These are phyloP conservation scores for Rickenella mellea DNA, from an alignment of 768 basidiomycete genomes.

Conservation along the genomic window DNA sequence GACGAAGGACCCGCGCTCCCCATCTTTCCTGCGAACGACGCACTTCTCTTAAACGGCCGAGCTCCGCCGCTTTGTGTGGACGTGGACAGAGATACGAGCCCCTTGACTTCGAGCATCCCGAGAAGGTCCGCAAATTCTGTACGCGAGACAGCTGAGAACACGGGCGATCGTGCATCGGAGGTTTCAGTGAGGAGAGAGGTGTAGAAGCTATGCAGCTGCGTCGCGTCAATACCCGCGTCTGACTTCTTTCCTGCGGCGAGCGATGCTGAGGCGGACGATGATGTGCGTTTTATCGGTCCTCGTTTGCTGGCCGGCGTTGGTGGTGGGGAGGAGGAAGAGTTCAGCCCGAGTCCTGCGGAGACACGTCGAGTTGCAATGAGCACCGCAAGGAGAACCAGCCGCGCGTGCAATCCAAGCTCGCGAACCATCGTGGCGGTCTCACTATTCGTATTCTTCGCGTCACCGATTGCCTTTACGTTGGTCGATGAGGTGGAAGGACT, in stretches of 20 bases:
- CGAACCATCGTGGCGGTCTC: conserved; percentile 60
- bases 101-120: conserved; percentile 64
- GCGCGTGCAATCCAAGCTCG: conserved; percentile 64
- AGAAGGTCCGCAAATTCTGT: conserved; percentile 71
- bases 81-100: conserved; percentile 42
- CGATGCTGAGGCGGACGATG: conserved; percentile 21
- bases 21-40: background rate
- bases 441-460: conserved; percentile 29
- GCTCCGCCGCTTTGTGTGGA: conserved; percentile 25
- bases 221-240: conserved; percentile 40
- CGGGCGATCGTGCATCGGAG: conserved; percentile 37
- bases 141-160: conserved; percentile 58
- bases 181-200: conserved; percentile 38
- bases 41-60: conserved; percentile 5
- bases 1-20: background rate
- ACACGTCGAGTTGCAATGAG: conserved; percentile 56
- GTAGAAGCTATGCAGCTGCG: conserved; percentile 60
- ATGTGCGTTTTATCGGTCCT: conserved; percentile 45
- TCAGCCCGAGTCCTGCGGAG: conserved; percentile 46
- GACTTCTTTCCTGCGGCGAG: conserved; percentile 11
- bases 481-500: conserved; percentile 27
- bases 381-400: conserved; percentile 56
- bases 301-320: conserved; percentile 22
- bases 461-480: conserved; percentile 12
- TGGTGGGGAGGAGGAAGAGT: conserved; percentile 20